phyloP scores from a whole-genome alignment of 352 stramenopile species.

The Phytophthora chlamydospora region DNA sequence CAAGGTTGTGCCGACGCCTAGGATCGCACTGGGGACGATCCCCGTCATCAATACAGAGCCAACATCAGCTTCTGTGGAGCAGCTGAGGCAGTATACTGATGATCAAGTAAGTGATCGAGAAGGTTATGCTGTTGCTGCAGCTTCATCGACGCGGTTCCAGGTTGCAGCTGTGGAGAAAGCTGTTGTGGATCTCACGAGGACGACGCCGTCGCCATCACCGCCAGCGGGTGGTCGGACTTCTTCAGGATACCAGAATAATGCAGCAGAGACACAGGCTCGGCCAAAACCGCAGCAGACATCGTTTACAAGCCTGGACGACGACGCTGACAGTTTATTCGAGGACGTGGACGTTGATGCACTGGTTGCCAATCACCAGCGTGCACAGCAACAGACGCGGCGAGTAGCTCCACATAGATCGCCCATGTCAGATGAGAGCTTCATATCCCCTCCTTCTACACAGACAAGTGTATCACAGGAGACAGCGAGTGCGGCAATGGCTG shows the following conservation, averaged over 20 bases:
- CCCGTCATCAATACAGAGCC: slow-evolving; percentile 25
- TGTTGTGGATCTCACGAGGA: slow-evolving; percentile 40
- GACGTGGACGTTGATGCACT: slow-evolving; percentile 61
- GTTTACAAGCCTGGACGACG: slow-evolving; percentile 21
- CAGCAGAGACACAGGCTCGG: not conserved
- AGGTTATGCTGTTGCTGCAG: not conserved
- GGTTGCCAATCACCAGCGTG: slow-evolving; percentile 48
- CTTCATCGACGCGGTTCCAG: not conserved
- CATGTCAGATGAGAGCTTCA: slow-evolving; percentile 11
- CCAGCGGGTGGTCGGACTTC: slow-evolving; percentile 1
- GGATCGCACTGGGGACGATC: slow-evolving; percentile 39
- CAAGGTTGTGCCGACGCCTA: slow-evolving; percentile 52
- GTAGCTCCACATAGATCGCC: slow-evolving; percentile 3
- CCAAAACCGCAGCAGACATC: slow-evolving; percentile 9
- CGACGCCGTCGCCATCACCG: not conserved
- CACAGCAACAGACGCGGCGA: slow-evolving; percentile 33
- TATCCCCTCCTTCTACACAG: slow-evolving; percentile 24
- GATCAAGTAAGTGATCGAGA: slow-evolving; percentile 1
- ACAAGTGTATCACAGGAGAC: slow-evolving; percentile 27
- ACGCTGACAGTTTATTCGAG: slow-evolving; percentile 41
- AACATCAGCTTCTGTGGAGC: not conserved
- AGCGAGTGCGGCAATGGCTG: slow-evolving; percentile 18
- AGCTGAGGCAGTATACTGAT: slow-evolving; percentile 4
- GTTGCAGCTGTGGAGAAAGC: slow-evolving; percentile 7
- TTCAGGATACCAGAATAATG: slow-evolving; percentile 11